phyloP scores from a whole-genome alignment of 129 eudicot genomes.

The Scalesia atractyloides region DNA sequence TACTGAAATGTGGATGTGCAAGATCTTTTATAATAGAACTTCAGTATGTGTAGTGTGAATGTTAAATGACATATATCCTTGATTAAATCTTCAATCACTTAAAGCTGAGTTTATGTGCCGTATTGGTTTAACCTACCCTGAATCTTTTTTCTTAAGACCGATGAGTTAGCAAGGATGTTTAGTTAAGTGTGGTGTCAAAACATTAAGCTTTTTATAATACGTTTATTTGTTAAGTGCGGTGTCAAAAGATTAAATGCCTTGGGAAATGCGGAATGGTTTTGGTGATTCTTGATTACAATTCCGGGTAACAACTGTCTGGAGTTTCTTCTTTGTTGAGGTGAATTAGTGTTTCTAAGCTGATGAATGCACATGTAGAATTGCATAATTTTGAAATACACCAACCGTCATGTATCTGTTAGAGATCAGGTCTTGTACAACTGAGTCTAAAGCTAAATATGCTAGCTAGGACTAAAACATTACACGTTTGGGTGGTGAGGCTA shows the following conservation, averaged over 20 bases:
- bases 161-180: not conserved
- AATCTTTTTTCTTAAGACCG: not conserved
- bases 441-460: constrained; percentile 24
- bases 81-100: not conserved
- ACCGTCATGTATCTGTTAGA: not conserved
- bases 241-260: constrained; percentile 9
- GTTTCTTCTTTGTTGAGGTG: constrained; percentile 16
- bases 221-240: not conserved
- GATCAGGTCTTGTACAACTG: not conserved
- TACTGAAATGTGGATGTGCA: constrained; percentile 2
- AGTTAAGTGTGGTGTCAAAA: not conserved
- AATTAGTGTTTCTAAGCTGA: constrained; percentile 28
- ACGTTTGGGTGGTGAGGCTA: constrained; percentile 3
- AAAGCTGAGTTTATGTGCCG: not conserved
- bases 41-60: not conserved
- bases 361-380: not conserved
- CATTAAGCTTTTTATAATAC: not conserved
- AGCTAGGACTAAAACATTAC: constrained; percentile 4
- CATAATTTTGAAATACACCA: not conserved
- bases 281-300: constrained; percentile 9
- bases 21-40: not conserved
- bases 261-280: constrained; percentile 18
- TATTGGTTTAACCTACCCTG: not conserved
- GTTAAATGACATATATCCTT: not conserved
- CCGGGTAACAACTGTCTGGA: constrained; percentile 1